Evolutionary conservation across 768 basidiomycete species (phyloP).

Genomic region (Lepiota venenata): DNA sequence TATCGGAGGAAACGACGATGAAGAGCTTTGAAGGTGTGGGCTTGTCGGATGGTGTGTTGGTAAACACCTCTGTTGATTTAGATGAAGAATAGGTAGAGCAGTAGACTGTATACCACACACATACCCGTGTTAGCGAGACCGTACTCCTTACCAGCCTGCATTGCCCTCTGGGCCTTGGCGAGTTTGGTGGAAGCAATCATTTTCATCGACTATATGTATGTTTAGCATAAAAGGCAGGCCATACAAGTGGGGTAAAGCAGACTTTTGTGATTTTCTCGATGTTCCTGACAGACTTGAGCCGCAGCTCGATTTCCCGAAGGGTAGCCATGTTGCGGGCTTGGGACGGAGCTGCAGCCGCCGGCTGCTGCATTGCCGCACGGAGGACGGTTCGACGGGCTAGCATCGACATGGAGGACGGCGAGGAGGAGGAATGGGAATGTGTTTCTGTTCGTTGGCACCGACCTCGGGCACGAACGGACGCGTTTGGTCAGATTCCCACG

Average conservation of each 20-base stretch:
- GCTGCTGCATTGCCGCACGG: conserved; percentile 33
- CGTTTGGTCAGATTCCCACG: conserved; percentile 29
- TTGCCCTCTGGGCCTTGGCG: conserved; percentile 92
- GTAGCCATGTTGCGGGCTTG: conserved; percentile 91
- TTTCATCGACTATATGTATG: conserved; percentile 83
- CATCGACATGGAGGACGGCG: conserved; percentile 31
- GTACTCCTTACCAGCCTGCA: conserved; percentile 91
- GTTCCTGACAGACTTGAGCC: conserved; percentile 94
- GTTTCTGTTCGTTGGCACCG: conserved; percentile 19
- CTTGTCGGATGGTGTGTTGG: conserved; percentile 66
- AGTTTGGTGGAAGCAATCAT: conserved; percentile 99
- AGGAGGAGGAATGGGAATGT: conserved; percentile 16
- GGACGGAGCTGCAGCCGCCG: conserved; percentile 38
- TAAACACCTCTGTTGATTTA: conserved; percentile 72
- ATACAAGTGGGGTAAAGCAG: conserved; percentile 16
- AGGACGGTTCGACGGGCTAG: conserved; percentile 44
- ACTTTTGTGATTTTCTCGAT: conserved; percentile 99
- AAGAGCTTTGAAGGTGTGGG: conserved; percentile 80
- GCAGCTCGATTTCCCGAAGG: conserved; percentile 94
- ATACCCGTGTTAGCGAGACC: conserved; percentile 88
- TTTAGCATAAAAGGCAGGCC: neutral
- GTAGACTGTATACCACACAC: conserved; percentile 21
- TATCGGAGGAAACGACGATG: conserved; percentile 95
- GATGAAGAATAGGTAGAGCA: conserved; percentile 3
- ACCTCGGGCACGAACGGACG: conserved; percentile 42